A percentile compares a stretch with the other conserved stretches of the same genome.
These are phyloP conservation scores for Nemophila menziesii DNA, from an alignment of 257 asterid genomes.

Conservation along the genomic window DNA sequence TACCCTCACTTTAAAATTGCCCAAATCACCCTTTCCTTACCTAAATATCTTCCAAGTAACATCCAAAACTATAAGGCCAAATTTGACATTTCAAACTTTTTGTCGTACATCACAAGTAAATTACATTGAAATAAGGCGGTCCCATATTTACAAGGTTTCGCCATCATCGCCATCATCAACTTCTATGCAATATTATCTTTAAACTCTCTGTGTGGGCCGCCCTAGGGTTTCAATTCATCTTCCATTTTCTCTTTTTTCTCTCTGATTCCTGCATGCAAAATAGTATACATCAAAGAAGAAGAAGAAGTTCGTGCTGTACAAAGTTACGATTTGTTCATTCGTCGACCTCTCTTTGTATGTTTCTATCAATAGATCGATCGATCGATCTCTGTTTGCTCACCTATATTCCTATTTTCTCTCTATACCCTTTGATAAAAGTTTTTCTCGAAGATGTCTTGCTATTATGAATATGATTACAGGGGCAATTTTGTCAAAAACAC, in stretches of 20 bases:
- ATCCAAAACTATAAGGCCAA: background rate
- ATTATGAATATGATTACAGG: background rate
- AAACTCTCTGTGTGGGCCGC: conserved; percentile 4
- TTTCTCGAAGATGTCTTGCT: too few relatives aligned
- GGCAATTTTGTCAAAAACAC: background rate
- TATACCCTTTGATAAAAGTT: too few relatives aligned
- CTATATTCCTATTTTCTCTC: background rate
- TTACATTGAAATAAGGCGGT: conserved; percentile 1
- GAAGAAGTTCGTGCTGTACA: background rate
- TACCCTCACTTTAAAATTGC: background rate
- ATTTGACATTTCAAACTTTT: background rate
- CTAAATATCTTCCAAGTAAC: background rate
- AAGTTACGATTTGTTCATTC: background rate
- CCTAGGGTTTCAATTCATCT: conserved; percentile 12
- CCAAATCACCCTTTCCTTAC: conserved; percentile 6
- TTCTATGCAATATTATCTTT: background rate
- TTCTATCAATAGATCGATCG: too few relatives aligned
- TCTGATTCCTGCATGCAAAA: too few relatives aligned
- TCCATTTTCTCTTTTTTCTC: too few relatives aligned
- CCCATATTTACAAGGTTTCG: background rate
- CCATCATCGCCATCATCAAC: background rate
- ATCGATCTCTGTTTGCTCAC: background rate
- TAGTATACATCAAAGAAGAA: conserved; percentile 5
- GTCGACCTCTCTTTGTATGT: conserved; percentile 9
- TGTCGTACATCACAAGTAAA: background rate